These are phyloP conservation scores for Solanum neorickii DNA, from an alignment of 257 asterid species.

Conservation along the genomic window DNA sequence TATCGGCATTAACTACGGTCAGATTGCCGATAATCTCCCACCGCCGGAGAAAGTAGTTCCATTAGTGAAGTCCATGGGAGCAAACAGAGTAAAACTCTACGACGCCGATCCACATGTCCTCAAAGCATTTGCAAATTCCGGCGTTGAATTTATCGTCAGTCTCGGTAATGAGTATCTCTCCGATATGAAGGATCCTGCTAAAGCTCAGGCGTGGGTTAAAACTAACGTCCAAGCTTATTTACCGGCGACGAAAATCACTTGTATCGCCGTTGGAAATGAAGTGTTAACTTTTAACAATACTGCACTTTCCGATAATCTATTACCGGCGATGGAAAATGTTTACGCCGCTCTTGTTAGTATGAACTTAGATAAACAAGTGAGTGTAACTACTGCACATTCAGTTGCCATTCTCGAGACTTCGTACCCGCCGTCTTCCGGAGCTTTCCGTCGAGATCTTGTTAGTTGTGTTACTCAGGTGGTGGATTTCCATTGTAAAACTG, in stretches of 20 bases:
- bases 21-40: constrained; percentile 77
- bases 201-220: constrained; percentile 63
- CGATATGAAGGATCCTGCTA: constrained; percentile 40
- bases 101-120: constrained; percentile 76
- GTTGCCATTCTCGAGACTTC: constrained; percentile 57
- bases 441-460: constrained; percentile 47
- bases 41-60: constrained; percentile 55
- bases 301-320: constrained; percentile 35
- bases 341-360: constrained; percentile 46
- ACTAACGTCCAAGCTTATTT: constrained; percentile 49
- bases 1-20: constrained; percentile 82
- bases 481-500: constrained; percentile 54
- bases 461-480: constrained; percentile 30
- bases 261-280: constrained; percentile 79
- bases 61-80: constrained; percentile 62
- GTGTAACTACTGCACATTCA: constrained; percentile 72
- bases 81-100: constrained; percentile 58
- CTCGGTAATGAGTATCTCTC: constrained; percentile 49
- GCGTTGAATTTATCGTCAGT: constrained; percentile 61
- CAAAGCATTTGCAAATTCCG: constrained; percentile 70
- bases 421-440: constrained; percentile 76
- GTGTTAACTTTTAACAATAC: constrained; percentile 64
- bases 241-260: constrained; percentile 60
- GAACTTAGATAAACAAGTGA: constrained; percentile 44
- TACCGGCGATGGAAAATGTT: constrained; percentile 69